Base-by-base conservation (phyloP, 2,329 filamentous ascomycete species). In the Colletotrichum sp. region DNA sequence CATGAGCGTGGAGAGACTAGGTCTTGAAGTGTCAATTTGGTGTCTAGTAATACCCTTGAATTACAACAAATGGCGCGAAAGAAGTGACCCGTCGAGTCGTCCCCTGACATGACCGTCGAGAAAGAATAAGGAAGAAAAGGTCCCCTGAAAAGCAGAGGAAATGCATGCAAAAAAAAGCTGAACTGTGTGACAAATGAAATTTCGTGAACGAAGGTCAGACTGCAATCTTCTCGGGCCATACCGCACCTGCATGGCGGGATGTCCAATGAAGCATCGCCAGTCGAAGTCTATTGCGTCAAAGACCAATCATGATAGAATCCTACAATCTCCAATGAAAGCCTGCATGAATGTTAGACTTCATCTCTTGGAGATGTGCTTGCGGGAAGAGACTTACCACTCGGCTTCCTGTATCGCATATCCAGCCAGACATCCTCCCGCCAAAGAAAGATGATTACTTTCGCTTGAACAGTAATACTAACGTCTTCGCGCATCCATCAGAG, bases 301-400 rank as follows among this genome's bases (percentile, higher is more conserved):
- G 65, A 18, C 74, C 63, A 69, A 65, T 68, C 28, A 69, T 7
- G 10, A 52, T 12, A 39, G 59, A 26, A 34, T 63, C 55, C 34
- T 62, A 18, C 74, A 74, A 52, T 68, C 59, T 69, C 74, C 57
- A 73, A 76, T 65, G 39, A 73, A 30, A 66, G 24, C 49, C 70
- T 76, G 49, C 28, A 44, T 18, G 12, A 4, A 74, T 26, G 59
- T 76, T 68, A 76, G 71, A 55, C 21, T 24, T 60, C 34, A n/a
- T 49, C 24, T 32, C 28, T 63, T 18, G 26, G 21, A 18, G 10
- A 59, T 18, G 7, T 4, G 18, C 26, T 44, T 9, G 30, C 15
- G 12, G 30, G 8, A 44, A 52, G n/a, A 21, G 44, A 69, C 74
- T 69, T 36, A 76, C 73, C 57, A 32, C 6, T 15, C 26, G 18